Conservation (phyloP, 345 rosid species). For the Pistacia vera region DNA sequence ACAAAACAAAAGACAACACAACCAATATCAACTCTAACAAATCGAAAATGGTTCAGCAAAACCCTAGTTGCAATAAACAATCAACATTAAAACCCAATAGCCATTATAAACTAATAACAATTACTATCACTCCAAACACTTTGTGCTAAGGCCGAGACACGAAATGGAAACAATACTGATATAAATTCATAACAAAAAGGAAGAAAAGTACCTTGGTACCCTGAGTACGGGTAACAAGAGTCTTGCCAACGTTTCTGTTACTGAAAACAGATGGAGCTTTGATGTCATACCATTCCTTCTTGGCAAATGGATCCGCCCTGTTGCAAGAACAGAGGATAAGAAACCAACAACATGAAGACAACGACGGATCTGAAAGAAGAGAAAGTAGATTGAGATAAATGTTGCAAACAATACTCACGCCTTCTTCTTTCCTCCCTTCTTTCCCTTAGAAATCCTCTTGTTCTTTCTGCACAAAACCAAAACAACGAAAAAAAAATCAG, state of each 20-base stretch:
- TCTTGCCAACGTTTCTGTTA: conserved; percentile 75
- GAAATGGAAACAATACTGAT: not conserved
- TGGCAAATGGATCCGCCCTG: conserved; percentile 88
- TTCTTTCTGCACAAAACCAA: conserved; percentile 53
- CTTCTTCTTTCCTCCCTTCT: conserved; percentile 98
- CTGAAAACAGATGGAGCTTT: conserved; percentile 87
- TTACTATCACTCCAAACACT: not conserved
- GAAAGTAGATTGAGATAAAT: not conserved
- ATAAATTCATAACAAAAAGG: not conserved
- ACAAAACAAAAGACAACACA: not conserved
- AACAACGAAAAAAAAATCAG: conserved; percentile 9
- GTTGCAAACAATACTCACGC: conserved; percentile 45
- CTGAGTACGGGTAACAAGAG: conserved; percentile 92
- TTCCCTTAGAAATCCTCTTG: conserved; percentile 97
- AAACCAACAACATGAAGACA: not conserved
- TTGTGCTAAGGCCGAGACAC: not conserved
- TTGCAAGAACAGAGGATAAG: not conserved
- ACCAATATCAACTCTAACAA: too few species aligned
- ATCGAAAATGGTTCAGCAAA: not conserved
- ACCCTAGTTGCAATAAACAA: not conserved
- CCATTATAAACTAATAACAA: not conserved
- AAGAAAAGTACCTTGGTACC: conserved; percentile 75
- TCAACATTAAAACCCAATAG: not conserved
- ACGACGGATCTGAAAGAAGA: not conserved
- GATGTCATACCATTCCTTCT: conserved; percentile 98